Conservation (phyloP, 2,329 filamentous ascomycete genomes). For the Fusarium mundagurra region DNA sequence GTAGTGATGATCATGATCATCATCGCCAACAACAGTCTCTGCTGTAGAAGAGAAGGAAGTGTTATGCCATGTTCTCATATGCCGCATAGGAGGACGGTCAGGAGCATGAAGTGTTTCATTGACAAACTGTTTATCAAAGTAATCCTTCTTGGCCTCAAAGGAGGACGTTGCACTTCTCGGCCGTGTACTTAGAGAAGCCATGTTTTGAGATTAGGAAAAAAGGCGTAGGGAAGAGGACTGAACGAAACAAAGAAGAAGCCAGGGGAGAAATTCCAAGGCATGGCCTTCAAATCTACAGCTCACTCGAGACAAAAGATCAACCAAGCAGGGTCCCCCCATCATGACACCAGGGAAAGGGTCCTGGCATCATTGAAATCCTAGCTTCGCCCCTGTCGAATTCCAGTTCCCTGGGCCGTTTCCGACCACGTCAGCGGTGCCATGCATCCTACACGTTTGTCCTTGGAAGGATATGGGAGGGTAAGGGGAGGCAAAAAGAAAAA, state of each 20-base stretch:
- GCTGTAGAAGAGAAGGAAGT: conserved; percentile 15
- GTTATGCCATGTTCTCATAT: neutral
- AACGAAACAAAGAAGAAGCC: neutral
- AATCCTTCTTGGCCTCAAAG: neutral
- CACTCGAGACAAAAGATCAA: neutral
- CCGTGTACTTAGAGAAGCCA: neutral
- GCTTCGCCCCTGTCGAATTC: neutral
- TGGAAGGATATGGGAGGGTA: too few relatives aligned
- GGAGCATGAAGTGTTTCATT: neutral
- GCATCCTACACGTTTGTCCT: neutral
- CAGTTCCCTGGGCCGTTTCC: neutral
- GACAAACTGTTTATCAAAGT: neutral
- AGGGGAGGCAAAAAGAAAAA: neutral
- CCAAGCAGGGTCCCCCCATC: neutral
- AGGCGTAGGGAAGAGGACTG: neutral
- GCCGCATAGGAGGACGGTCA: neutral
- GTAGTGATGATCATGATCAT: neutral
- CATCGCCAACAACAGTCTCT: conserved; percentile 7
- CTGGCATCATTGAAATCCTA: neutral
- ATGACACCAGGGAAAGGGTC: neutral
- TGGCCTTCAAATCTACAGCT: neutral
- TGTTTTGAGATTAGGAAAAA: neutral
- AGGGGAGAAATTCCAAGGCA: neutral
- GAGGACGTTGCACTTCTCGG: neutral
- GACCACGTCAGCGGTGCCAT: neutral